A percentile compares a stretch with the other conserved stretches of the same genome.
These are phyloP conservation scores for Ophiognomonia clavigignenti-juglandacearum DNA, from an alignment of 2,329 filamentous ascomycete genomes.

Conservation along the genomic window DNA sequence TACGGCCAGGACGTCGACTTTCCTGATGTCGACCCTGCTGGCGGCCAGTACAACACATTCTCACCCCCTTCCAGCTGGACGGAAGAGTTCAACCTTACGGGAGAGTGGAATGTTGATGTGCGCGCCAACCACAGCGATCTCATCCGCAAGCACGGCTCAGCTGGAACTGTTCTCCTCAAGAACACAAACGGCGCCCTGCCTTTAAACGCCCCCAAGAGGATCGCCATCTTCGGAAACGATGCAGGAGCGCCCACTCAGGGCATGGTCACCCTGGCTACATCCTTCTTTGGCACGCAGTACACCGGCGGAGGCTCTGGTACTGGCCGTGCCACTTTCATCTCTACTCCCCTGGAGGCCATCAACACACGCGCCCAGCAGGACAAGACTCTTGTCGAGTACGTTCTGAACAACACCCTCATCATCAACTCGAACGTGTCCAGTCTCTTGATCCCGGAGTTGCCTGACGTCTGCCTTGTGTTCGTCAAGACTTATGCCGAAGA, in stretches of 20 bases:
- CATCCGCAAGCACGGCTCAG: constrained; percentile 48
- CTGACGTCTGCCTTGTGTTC: constrained; percentile 64
- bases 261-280: constrained; percentile 59
- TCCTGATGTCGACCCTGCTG: constrained; percentile 39
- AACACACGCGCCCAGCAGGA: constrained; percentile 42
- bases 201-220: constrained; percentile 48
- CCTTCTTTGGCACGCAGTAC: constrained; percentile 53
- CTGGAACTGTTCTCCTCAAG: constrained; percentile 68
- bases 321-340: constrained; percentile 47
- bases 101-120: constrained; percentile 36
- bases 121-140: constrained; percentile 51
- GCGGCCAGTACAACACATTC: constrained; percentile 43
- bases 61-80: constrained; percentile 44
- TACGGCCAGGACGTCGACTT: constrained; percentile 43
- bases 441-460: constrained; percentile 42
- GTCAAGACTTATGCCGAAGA: constrained; percentile 65
- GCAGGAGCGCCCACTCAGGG: constrained; percentile 64
- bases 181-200: constrained; percentile 60
- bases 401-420: constrained; percentile 38
- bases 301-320: constrained; percentile 58
- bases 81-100: constrained; percentile 36
- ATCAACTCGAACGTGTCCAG: constrained; percentile 32
- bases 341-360: constrained; percentile 52
- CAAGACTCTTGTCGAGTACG: constrained; percentile 36
- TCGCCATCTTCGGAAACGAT: constrained; percentile 54